These are phyloP conservation scores for Golovinomyces cichoracearum DNA, from an alignment of 2,329 filamentous ascomycete genomes.

Conservation along the genomic window DNA sequence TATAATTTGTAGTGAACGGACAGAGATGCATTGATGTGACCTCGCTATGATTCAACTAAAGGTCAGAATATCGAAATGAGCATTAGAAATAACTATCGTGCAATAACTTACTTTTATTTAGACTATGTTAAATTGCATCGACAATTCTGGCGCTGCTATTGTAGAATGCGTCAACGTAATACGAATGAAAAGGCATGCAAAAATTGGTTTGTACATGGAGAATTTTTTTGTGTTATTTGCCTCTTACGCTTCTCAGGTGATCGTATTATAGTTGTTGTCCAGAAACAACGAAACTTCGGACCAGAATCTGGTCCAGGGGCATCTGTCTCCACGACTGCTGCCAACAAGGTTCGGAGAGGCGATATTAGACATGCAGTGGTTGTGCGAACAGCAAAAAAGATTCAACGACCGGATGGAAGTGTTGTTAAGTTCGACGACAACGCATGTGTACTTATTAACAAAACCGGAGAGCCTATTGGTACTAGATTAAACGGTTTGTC, in stretches of 20 bases:
- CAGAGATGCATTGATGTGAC: background rate
- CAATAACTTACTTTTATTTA: slow-evolving; percentile 16
- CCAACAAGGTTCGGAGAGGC: slow-evolving; percentile 85
- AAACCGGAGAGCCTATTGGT: slow-evolving; percentile 83
- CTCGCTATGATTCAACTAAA: slow-evolving; percentile 77
- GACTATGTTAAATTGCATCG: slow-evolving; percentile 98
- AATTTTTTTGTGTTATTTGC: background rate
- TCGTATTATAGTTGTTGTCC: slow-evolving; percentile 87
- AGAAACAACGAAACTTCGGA: slow-evolving; percentile 60
- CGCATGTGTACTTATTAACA: slow-evolving; percentile 90
- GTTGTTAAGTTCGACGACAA: slow-evolving; percentile 92
- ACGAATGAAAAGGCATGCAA: slow-evolving; percentile 66
- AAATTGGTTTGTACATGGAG: slow-evolving; percentile 68
- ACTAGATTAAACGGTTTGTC: slow-evolving; percentile 55
- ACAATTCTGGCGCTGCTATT: slow-evolving; percentile 86
- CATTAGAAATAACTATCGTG: too few relatives aligned
- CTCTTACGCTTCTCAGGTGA: slow-evolving; percentile 35
- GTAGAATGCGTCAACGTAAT: slow-evolving; percentile 91
- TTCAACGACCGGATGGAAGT: slow-evolving; percentile 66
- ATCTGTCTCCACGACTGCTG: slow-evolving; percentile 43
- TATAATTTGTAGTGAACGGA: too few relatives aligned
- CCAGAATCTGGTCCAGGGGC: slow-evolving; percentile 44
- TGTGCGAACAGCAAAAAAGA: slow-evolving; percentile 71
- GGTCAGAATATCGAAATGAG: slow-evolving; percentile 20
- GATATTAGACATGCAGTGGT: slow-evolving; percentile 92